Percentiles rank a stretch among this genome's conserved stretches.
Conservation (phyloP, 2,329 filamentous ascomycete genomes). For the Lachnellula arida region DNA sequence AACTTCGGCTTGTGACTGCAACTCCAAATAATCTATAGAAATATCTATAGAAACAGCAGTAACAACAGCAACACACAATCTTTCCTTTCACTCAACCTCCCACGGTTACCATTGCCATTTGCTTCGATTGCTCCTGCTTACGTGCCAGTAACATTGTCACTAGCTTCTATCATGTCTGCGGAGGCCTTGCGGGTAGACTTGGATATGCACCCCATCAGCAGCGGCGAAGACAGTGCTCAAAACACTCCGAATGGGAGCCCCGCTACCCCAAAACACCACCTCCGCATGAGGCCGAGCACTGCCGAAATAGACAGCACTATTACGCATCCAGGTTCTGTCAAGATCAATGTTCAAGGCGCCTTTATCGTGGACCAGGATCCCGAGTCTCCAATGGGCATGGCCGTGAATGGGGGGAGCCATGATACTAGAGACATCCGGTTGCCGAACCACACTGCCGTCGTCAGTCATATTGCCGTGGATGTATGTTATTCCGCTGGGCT, state of each 20-base stretch:
- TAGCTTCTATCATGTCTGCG: not conserved
- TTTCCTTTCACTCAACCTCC: too few species aligned
- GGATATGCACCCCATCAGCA: not conserved
- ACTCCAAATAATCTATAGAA: too few species aligned
- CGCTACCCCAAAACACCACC: conserved; percentile 6
- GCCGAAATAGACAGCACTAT: conserved; percentile 38
- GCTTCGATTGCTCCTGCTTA: not conserved
- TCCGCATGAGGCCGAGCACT: conserved; percentile 31
- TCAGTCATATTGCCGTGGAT: conserved; percentile 96
- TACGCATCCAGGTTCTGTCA: conserved; percentile 65
- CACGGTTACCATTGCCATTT: too few species aligned
- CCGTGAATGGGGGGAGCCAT: conserved; percentile 44
- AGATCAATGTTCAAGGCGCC: conserved; percentile 94
- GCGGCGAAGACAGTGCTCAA: not conserved
- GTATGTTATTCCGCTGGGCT: conserved; percentile 48
- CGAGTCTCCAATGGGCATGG: conserved; percentile 42
- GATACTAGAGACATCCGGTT: conserved; percentile 93
- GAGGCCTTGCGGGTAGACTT: not conserved
- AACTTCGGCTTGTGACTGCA: too few species aligned
- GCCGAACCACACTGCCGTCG: conserved; percentile 89
- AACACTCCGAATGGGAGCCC: not conserved
- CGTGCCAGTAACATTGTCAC: not conserved
- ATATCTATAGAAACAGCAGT: too few species aligned
- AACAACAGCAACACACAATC: too few species aligned
- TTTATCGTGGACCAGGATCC: conserved; percentile 89